Evolutionary conservation across 495 filamentous ascomycete genomes (phyloP).

Genomic region (Daldinia bambusicola): DNA sequence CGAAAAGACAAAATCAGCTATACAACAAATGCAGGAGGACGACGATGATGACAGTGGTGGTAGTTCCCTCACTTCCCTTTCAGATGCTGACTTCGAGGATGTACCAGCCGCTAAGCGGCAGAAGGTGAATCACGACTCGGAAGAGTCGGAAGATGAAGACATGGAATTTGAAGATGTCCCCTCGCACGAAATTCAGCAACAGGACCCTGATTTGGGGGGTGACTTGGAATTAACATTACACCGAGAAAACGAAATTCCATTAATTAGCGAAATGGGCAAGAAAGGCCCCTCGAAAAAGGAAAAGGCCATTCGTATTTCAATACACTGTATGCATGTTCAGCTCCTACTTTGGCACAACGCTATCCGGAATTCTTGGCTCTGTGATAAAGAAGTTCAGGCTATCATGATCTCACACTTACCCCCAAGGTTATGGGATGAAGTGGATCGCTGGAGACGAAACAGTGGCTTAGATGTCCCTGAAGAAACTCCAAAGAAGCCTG

Average conservation of each 20-base stretch:
- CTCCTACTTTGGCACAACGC: slow-evolving; percentile 88
- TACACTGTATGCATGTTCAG: slow-evolving; percentile 91
- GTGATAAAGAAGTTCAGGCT: slow-evolving; percentile 80
- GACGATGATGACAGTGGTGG: slow-evolving; percentile 62
- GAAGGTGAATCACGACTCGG: slow-evolving; percentile 33
- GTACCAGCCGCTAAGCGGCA: slow-evolving; percentile 54
- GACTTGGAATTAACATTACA: slow-evolving; percentile 83
- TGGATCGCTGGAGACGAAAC: slow-evolving; percentile 76
- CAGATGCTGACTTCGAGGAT: slow-evolving; percentile 76
- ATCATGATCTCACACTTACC: slow-evolving; percentile 78
- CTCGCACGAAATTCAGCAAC: slow-evolving; percentile 50
- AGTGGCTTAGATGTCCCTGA: slow-evolving; percentile 68
- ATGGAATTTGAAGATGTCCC: slow-evolving; percentile 91
- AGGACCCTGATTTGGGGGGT: slow-evolving; percentile 48
- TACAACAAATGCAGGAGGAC: slow-evolving; percentile 62
- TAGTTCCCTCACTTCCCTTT: slow-evolving; percentile 68
- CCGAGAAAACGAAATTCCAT: slow-evolving; percentile 63
- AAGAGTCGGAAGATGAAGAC: slow-evolving; percentile 67
- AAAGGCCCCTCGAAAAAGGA: slow-evolving; percentile 89
- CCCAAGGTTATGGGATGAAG: slow-evolving; percentile 70
- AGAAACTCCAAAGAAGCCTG: slow-evolving; percentile 46
- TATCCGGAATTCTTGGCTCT: slow-evolving; percentile 85
- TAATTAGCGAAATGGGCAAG: slow-evolving; percentile 73
- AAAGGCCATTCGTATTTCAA: slow-evolving; percentile 75
- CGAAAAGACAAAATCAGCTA: slow-evolving; percentile 59